These are phyloP conservation scores for Orbilia quercus DNA, from an alignment of 2,329 filamentous ascomycete species.

Conservation along the genomic window DNA sequence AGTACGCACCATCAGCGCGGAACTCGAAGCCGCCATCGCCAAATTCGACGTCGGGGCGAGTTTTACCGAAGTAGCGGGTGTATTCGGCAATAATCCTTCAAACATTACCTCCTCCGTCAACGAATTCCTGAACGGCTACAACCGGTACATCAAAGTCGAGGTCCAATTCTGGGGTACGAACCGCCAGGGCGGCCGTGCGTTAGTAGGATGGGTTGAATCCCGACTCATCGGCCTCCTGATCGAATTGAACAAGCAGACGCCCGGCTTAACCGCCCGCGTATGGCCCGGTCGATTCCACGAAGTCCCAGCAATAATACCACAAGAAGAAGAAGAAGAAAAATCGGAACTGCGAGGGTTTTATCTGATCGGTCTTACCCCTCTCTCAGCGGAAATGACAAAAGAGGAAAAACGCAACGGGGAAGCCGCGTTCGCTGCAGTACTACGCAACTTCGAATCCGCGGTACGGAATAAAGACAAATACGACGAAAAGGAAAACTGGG, in stretches of 20 bases:
- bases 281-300: conserved; percentile 71
- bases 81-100: conserved; percentile 13
- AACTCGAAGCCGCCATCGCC: conserved; percentile 67
- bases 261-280: conserved; percentile 69
- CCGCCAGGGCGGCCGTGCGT: conserved; percentile 67
- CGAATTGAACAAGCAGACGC: conserved; percentile 70
- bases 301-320: conserved; percentile 63
- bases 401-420: conserved; percentile 65
- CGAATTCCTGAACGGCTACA: conserved; percentile 69
- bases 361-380: conserved; percentile 68
- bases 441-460: conserved; percentile 66
- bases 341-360: conserved; percentile 72
- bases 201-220: conserved; percentile 74
- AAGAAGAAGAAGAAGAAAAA: conserved; percentile 57
- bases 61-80: conserved; percentile 66
- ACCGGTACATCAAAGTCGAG: conserved; percentile 71
- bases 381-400: conserved; percentile 59
- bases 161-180: conserved; percentile 75
- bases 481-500: conserved; percentile 67
- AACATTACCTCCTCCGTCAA: conserved; percentile 23
- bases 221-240: conserved; percentile 67
- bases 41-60: conserved; percentile 63
- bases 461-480: conserved; percentile 66
- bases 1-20: conserved; percentile 67
- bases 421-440: conserved; percentile 64